Evolutionary conservation across 1,284 basidiomycete species (phyloP).

Genomic region (Moesziomyces parantarcticus): DNA sequence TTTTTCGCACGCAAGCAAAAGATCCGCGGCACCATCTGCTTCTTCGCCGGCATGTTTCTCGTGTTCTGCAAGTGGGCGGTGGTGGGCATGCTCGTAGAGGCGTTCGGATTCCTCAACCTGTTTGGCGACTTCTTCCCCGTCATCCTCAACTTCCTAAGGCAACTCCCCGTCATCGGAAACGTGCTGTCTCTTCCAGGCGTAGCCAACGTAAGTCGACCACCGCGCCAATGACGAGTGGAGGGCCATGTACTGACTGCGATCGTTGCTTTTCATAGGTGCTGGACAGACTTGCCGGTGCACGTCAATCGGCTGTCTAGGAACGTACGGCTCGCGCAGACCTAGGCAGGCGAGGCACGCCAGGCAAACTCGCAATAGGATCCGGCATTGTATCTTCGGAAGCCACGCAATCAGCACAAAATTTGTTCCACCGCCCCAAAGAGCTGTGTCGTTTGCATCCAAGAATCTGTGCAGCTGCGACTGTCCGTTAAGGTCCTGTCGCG

Average conservation of each 20-base stretch:
- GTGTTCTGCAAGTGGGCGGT: conserved; percentile 94
- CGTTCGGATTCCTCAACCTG: conserved; percentile 84
- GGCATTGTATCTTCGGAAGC: no score
- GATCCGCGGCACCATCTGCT: conserved; percentile 79
- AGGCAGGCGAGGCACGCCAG: no score
- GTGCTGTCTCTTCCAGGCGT: conserved; percentile 80
- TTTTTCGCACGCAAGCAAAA: conserved; percentile 98
- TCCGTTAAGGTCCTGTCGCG: no score
- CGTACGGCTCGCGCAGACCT: no score
- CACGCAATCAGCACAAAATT: no score
- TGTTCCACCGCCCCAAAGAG: no score
- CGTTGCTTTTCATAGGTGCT: conserved; percentile 59
- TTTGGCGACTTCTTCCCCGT: conserved; percentile 99
- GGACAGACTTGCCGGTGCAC: conserved; percentile 69
- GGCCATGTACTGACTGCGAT: neutral
- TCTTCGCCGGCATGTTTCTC: conserved; percentile 66
- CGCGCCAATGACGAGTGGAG: no score
- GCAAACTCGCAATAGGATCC: no score
- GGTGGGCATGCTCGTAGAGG: conserved; percentile 91
- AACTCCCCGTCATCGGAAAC: conserved; percentile 90
- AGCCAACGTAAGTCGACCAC: conserved; percentile 63
- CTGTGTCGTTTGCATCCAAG: no score
- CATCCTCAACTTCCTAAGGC: conserved; percentile 92
- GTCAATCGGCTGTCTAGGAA: conserved; percentile 68
- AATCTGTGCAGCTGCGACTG: no score